Evolutionary conservation across 306 rosid genomes (phyloP), one percentile per base, ranked within the genome.

Genomic region (Argentina anserina): DNA sequence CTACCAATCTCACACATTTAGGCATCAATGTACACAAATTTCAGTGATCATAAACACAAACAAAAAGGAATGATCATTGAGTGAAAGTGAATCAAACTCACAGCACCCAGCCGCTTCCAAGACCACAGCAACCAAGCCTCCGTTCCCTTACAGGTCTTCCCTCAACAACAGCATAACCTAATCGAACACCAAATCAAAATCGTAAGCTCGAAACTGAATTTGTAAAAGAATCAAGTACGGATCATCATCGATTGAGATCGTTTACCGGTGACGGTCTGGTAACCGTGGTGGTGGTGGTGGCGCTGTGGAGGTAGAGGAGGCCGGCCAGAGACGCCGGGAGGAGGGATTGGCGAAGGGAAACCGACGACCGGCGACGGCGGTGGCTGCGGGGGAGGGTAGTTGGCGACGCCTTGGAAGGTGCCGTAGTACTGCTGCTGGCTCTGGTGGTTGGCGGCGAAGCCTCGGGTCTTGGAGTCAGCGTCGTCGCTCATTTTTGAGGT

Each of bases 321-420:
- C 23, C 42, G 82, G 36, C 37, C 75, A 28, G 71, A 46, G 33
- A 74, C 31, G 42, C 58, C 75, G 2, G 69, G 67, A 3, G 81
- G 89, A 5, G 86, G 81, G 28, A 46, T 37, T 6, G 89, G 84
- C 65, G 83, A 85, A n/a, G 92, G 90, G 11, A 79, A 72, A 15
- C 89, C 89, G 69, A 84, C 72, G 28, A 80, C 82, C 23, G 84
- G 82, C 23, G 71, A 80, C 39, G 85, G 46, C n/a, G 74, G 79
- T 20, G 73, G 85, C 33, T 45, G 86, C 5, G 79, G 82, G 75
- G 82, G 85, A 47, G 84, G 78, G 56, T 80, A 85, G 70, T 92
- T 92, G 40, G 98, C 86, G 4, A 92, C 96, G 69, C 96, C 96
- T 76, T 92, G 98, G 68, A 90, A 92, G 8, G 98, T 92, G 58